phyloP scores from a whole-genome alignment of 2,329 filamentous ascomycete species.

The Pseudonectria buxi region DNA sequence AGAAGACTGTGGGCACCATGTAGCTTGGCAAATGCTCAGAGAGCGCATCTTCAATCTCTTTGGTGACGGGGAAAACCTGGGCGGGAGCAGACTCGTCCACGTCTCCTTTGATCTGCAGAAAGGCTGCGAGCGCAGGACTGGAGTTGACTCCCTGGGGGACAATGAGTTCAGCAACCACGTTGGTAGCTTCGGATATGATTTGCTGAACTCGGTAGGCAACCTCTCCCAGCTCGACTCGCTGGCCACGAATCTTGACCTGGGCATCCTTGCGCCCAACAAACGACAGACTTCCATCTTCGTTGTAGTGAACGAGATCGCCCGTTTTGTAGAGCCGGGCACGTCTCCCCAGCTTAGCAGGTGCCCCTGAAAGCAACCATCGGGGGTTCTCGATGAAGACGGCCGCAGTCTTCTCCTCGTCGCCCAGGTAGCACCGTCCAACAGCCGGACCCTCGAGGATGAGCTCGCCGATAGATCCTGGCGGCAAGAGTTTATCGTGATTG shows the following conservation, averaged over 20 bases:
- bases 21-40: slow-evolving; percentile 8
- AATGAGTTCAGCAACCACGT: slow-evolving; percentile 6
- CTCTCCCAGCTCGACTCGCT: slow-evolving; percentile 42
- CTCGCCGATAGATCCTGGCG: slow-evolving; percentile 14
- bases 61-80: background rate
- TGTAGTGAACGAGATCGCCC: slow-evolving; percentile 39
- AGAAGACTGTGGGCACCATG: slow-evolving; percentile 14
- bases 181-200: background rate
- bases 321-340: slow-evolving; percentile 33
- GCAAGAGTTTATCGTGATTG: slow-evolving; percentile 10
- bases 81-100: background rate
- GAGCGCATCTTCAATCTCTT: slow-evolving; percentile 1
- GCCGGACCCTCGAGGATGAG: slow-evolving; percentile 15
- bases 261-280: slow-evolving; percentile 48
- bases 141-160: slow-evolving; percentile 1
- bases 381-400: slow-evolving; percentile 25
- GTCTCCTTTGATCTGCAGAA: background rate
- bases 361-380: slow-evolving; percentile 26
- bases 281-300: slow-evolving; percentile 31
- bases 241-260: slow-evolving; percentile 55
- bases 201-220: slow-evolving; percentile 12
- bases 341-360: slow-evolving; percentile 32
- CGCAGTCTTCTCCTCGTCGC: slow-evolving; percentile 10
- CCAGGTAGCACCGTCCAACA: slow-evolving; percentile 13
- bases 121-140: slow-evolving; percentile 3